These are phyloP conservation scores for Ophiobolus disseminans DNA, from an alignment of 2,329 filamentous ascomycete species.

Conservation along the genomic window DNA sequence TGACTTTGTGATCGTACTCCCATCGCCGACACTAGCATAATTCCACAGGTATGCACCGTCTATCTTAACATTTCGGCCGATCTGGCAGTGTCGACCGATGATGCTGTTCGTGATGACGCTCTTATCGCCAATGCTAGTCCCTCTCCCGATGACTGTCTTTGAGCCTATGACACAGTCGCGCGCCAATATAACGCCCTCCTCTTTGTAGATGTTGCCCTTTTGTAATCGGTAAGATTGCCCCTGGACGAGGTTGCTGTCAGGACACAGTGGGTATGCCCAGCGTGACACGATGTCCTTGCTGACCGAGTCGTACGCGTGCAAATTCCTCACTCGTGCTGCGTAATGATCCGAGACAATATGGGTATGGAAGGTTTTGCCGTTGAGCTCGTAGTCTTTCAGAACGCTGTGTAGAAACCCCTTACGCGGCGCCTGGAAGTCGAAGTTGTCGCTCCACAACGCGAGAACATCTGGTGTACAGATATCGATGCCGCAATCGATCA, in stretches of 20 bases:
- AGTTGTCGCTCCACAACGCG: conserved; percentile 95
- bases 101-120: conserved; percentile 76
- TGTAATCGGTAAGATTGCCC: conserved; percentile 77
- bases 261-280: conserved; percentile 88
- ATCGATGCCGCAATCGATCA: conserved; percentile 94
- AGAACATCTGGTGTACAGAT: conserved; percentile 97
- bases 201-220: conserved; percentile 75
- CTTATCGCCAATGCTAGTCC: conserved; percentile 76
- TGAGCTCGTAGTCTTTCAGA: conserved; percentile 94
- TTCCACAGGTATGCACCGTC: conserved; percentile 89
- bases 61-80: conserved; percentile 83
- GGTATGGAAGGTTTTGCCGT: conserved; percentile 94
- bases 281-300: conserved; percentile 84
- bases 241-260: conserved; percentile 83
- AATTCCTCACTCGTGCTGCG: conserved; percentile 81
- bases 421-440: conserved; percentile 90
- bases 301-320: conserved; percentile 89
- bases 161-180: conserved; percentile 73
- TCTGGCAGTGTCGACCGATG: conserved; percentile 83
- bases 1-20: conserved; percentile 71
- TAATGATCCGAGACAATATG: conserved; percentile 86
- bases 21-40: conserved; percentile 77
- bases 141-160: conserved; percentile 76
- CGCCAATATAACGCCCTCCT: conserved; percentile 77
- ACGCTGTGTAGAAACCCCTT: conserved; percentile 91